phyloP scores from a whole-genome alignment of 140 eudicot genomes.

The Erigeron philadelphicus region DNA sequence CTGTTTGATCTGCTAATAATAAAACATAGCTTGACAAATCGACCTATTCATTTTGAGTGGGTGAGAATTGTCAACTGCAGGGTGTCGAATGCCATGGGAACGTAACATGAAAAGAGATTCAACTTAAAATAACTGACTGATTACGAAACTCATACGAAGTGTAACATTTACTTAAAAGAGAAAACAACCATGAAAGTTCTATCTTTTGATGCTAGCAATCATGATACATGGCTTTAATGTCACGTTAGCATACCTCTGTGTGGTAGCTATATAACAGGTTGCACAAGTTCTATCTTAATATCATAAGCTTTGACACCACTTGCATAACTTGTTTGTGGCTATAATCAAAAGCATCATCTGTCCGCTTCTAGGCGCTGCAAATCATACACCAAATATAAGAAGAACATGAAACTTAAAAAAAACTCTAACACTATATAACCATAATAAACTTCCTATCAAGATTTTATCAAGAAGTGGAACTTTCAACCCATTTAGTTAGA shows the following conservation, averaged over 20 bases:
- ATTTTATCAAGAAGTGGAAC: not conserved
- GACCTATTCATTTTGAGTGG: too few relatives aligned
- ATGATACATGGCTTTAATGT: not conserved
- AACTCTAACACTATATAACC: too few relatives aligned
- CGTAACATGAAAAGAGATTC: not conserved
- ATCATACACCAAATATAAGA: not conserved
- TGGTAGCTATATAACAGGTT: not conserved
- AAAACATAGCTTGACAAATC: too few relatives aligned
- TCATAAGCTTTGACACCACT: not conserved
- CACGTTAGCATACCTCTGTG: not conserved
- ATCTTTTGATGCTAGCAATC: not conserved
- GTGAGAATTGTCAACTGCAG: too few relatives aligned
- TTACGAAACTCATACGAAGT: not conserved
- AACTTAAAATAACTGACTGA: not conserved
- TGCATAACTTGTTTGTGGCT: slow-evolving; percentile 2
- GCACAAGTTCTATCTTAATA: not conserved
- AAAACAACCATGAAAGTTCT: not conserved
- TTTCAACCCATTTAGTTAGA: not conserved
- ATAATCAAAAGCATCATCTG: slow-evolving; percentile 23
- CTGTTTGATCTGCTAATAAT: too few relatives aligned
- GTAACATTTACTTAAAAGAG: not conserved
- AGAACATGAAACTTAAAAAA: not conserved
- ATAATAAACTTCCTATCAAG: not conserved
- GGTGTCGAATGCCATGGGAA: not conserved
- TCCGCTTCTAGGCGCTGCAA: slow-evolving; percentile 35